Evolutionary conservation across 768 basidiomycete species (phyloP).

Genomic region (Tylopilus plumbeoviolaceoides): DNA sequence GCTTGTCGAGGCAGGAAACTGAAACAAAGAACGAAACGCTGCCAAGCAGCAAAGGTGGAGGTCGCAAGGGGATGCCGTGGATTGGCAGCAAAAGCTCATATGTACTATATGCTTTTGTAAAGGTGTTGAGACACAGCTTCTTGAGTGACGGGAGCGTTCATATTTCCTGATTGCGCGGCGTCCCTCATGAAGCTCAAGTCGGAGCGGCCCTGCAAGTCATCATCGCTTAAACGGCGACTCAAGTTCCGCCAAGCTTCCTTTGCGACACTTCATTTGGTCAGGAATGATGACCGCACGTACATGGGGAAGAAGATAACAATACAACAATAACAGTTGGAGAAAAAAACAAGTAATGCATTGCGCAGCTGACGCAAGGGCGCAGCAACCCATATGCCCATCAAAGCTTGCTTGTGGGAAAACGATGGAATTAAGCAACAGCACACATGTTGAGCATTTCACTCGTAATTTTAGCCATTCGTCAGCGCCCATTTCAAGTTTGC

Average conservation of each 20-base stretch:
- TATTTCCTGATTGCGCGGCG: slow-evolving; percentile 24
- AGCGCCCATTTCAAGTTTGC: slow-evolving; percentile 13
- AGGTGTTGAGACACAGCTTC: slow-evolving; percentile 11
- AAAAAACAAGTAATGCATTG: slow-evolving; percentile 20
- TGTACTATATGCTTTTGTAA: background rate
- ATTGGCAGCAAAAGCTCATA: slow-evolving; percentile 2
- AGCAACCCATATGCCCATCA: slow-evolving; percentile 5
- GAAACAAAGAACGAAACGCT: slow-evolving; percentile 6
- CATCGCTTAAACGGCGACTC: slow-evolving; percentile 20
- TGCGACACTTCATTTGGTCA: slow-evolving; percentile 11
- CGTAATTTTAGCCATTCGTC: slow-evolving; percentile 9
- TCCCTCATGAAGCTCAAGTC: slow-evolving; percentile 2
- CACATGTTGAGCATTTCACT: slow-evolving; percentile 1
- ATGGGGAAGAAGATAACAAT: background rate
- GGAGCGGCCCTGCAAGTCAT: slow-evolving; percentile 24
- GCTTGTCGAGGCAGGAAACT: background rate
- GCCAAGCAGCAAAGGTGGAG: slow-evolving; percentile 5
- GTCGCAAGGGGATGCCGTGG: background rate
- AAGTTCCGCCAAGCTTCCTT: slow-evolving; percentile 22
- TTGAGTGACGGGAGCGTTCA: slow-evolving; percentile 13
- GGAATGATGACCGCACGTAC: slow-evolving; percentile 10
- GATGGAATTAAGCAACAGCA: background rate
- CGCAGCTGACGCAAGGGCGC: slow-evolving; percentile 4
- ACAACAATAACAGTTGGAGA: slow-evolving; percentile 18
- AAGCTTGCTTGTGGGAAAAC: background rate